Percentiles rank a stretch among this genome's conserved stretches.
Conservation (phyloP, 192 early-diverging fungal species). For the Oehlia diaphana region DNA sequence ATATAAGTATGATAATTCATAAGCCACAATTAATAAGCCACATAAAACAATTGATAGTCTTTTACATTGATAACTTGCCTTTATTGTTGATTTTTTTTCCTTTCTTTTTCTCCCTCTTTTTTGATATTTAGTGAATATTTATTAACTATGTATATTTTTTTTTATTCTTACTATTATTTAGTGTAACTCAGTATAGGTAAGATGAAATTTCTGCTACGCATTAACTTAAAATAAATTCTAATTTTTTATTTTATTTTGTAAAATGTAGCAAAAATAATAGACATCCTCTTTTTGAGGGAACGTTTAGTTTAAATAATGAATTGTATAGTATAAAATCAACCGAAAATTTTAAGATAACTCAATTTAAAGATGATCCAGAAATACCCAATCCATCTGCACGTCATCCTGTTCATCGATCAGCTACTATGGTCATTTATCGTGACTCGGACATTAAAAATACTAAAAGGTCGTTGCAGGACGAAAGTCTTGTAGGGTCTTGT, state of each 20-base stretch:
- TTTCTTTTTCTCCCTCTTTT: no score
- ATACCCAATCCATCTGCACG: constrained; percentile 13
- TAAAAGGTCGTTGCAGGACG: not conserved
- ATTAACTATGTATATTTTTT: not conserved
- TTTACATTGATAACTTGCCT: no score
- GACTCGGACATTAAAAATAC: constrained; percentile 15
- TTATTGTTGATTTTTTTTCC: no score
- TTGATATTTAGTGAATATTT: not conserved
- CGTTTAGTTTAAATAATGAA: not conserved
- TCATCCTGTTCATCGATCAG: not conserved
- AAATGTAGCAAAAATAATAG: not conserved
- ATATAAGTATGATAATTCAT: not conserved
- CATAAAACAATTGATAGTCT: not conserved
- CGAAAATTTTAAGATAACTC: not conserved
- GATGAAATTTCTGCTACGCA: not conserved
- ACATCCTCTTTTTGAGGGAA: constrained; percentile 8
- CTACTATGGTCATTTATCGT: constrained; percentile 25
- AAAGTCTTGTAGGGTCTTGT: not conserved
- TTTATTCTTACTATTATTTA: not conserved
- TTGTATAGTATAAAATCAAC: constrained; percentile 19
- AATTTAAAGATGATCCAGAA: constrained; percentile 17
- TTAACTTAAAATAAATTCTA: not conserved
- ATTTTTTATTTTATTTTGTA: not conserved
- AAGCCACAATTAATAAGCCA: not conserved
- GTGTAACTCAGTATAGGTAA: not conserved